These are phyloP conservation scores for Metarhizium guizhouense DNA, from an alignment of 2,329 filamentous ascomycete genomes.

Conservation along the genomic window DNA sequence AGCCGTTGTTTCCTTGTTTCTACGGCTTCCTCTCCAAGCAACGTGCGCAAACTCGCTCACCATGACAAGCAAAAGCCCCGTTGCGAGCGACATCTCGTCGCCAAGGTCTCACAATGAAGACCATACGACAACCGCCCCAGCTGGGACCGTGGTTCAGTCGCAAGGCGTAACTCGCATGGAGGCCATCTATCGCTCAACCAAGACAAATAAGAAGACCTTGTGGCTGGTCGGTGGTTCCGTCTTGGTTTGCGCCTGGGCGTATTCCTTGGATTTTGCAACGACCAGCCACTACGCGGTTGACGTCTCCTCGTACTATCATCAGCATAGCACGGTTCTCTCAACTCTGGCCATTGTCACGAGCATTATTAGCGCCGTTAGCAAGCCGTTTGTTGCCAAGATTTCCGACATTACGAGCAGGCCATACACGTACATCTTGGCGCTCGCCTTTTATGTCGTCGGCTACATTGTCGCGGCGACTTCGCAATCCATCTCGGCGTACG, in stretches of 20 bases:
- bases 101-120: neutral
- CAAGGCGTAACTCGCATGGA: conserved; percentile 21
- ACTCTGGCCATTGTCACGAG: conserved; percentile 21
- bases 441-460: conserved; percentile 44
- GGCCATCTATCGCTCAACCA: conserved; percentile 19
- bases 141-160: conserved; percentile 13
- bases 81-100: neutral
- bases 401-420: conserved; percentile 53
- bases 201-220: conserved; percentile 14
- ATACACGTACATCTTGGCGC: conserved; percentile 48
- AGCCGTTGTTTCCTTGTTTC: neutral
- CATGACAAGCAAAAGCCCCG: neutral
- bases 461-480: conserved; percentile 50
- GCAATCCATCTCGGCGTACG: conserved; percentile 40
- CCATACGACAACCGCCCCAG: neutral
- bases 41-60: neutral
- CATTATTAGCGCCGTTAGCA: conserved; percentile 41
- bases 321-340: conserved; percentile 19
- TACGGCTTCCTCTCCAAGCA: neutral
- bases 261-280: conserved; percentile 20
- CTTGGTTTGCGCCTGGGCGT: conserved; percentile 22
- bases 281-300: conserved; percentile 20
- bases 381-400: conserved; percentile 52
- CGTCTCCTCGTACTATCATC: conserved; percentile 18
- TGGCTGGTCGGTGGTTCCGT: conserved; percentile 19